Percentiles rank a stretch among this genome's conserved stretches.
phyloP scores from a whole-genome alignment of 768 basidiomycete genomes.

The Fomitopsis pulvina region DNA sequence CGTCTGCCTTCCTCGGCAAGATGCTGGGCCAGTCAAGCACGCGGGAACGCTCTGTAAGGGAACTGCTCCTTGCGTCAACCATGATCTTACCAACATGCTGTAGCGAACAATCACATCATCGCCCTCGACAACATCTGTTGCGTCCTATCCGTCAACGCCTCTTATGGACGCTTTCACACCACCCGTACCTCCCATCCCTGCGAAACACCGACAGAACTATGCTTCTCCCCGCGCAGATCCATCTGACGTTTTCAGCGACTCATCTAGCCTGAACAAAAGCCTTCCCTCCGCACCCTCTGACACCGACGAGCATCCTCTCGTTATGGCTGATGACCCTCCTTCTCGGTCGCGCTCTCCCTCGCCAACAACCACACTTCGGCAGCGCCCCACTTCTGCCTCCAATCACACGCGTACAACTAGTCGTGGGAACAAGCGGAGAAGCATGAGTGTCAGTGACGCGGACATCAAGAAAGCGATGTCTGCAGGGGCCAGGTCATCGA shows the following conservation, averaged over 20 bases:
- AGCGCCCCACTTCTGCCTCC: conserved; percentile 5
- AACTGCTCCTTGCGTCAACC: conserved; percentile 8
- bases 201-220: conserved; percentile 31
- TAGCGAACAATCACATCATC: conserved; percentile 22
- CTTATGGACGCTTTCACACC: conserved; percentile 32
- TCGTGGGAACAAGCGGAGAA: conserved; percentile 46
- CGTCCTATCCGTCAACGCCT: conserved; percentile 24
- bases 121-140: conserved; percentile 15
- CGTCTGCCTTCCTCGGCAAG: conserved; percentile 75
- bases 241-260: conserved; percentile 43
- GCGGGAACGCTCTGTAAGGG: conserved; percentile 61
- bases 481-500: conserved; percentile 27
- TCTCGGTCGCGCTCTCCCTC: conserved; percentile 19
- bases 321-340: conserved; percentile 46
- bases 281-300: conserved; percentile 45
- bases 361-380: conserved; percentile 20
- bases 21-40: conserved; percentile 63
- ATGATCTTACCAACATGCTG: conserved; percentile 1
- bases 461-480: conserved; percentile 43
- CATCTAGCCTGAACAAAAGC: conserved; percentile 41
- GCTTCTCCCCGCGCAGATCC: conserved; percentile 29
- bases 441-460: conserved; percentile 66
- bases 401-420: conserved; percentile 20
- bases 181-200: conserved; percentile 37
- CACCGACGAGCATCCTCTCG: conserved; percentile 48